A percentile compares a stretch with the other conserved stretches of the same genome.
These are phyloP conservation scores for Diplodia intermedia DNA, from an alignment of 2,329 filamentous ascomycete species.

Conservation along the genomic window DNA sequence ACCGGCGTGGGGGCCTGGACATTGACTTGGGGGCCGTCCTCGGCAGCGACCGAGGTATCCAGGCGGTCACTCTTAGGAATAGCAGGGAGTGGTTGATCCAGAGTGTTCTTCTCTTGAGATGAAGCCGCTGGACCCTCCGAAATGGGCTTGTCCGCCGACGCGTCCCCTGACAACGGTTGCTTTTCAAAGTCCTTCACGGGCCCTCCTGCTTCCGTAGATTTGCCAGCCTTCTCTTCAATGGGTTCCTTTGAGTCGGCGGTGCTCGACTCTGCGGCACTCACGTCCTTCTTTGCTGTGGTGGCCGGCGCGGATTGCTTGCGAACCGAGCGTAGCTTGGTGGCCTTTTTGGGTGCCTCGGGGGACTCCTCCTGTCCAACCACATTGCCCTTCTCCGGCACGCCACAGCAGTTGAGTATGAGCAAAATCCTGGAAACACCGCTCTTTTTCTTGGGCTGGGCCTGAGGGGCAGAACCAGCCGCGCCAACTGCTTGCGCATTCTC, in stretches of 20 bases:
- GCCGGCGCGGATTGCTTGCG: constrained; percentile 55
- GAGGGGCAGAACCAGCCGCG: constrained; percentile 35
- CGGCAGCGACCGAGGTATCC: constrained; percentile 39
- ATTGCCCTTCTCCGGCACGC: constrained; percentile 64
- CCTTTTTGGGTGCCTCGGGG: constrained; percentile 53
- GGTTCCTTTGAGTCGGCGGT: constrained; percentile 54
- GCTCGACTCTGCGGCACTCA: constrained; percentile 52
- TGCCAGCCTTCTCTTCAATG: constrained; percentile 52
- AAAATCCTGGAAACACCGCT: constrained; percentile 48
- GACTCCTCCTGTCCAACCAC: constrained; percentile 63
- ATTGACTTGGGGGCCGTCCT: constrained; percentile 47
- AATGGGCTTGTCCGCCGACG: constrained; percentile 35
- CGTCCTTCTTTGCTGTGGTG: constrained; percentile 53
- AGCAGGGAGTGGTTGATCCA: constrained; percentile 39
- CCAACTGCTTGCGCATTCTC: constrained; percentile 43
- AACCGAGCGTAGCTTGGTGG: constrained; percentile 46
- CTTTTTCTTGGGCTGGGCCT: constrained; percentile 51
- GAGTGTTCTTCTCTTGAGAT: constrained; percentile 34
- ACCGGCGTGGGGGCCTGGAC: constrained; percentile 57
- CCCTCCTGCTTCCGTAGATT: constrained; percentile 31
- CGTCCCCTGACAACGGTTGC: constrained; percentile 38
- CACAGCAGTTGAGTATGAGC: constrained; percentile 70
- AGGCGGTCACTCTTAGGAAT: constrained; percentile 43
- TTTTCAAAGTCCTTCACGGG: constrained; percentile 36
- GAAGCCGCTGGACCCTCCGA: constrained; percentile 2